A percentile compares a stretch with the other conserved stretches of the same genome.
Conservation (phyloP, 2,329 filamentous ascomycete genomes). For the Zalaria obscura region DNA sequence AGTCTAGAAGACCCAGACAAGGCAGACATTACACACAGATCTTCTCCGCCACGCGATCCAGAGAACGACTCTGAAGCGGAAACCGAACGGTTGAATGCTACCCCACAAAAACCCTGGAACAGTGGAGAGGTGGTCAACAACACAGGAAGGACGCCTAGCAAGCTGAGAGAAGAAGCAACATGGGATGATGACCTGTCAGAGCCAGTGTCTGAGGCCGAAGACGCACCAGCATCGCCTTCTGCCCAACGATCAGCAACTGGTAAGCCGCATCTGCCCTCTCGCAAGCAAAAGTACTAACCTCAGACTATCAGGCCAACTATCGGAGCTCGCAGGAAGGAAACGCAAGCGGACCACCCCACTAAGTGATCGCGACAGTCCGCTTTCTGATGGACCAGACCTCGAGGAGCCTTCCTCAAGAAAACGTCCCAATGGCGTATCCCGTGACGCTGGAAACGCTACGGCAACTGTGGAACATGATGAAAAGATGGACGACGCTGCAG, state of each 20-base stretch:
- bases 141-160: conserved; percentile 61
- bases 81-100: conserved; percentile 82
- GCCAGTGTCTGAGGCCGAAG: conserved; percentile 6
- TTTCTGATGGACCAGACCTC: conserved; percentile 20
- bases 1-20: conserved; percentile 46
- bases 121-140: conserved; percentile 15
- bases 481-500: conserved; percentile 22
- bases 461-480: conserved; percentile 11
- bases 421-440: not conserved
- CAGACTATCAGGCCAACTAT: not conserved
- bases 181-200: conserved; percentile 27
- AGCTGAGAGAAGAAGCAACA: conserved; percentile 48
- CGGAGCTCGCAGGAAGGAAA: conserved; percentile 19
- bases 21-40: conserved; percentile 6
- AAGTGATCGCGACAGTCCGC: conserved; percentile 18
- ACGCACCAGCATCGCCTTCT: conserved; percentile 3
- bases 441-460: not conserved
- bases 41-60: conserved; percentile 22
- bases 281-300: too few species aligned
- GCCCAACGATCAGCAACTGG: conserved; percentile 1
- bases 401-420: conserved; percentile 10
- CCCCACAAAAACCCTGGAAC: conserved; percentile 16
- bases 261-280: not conserved
- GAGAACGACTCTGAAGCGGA: conserved; percentile 73
- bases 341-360: conserved; percentile 28